A percentile compares a stretch with the other conserved stretches of the same genome.
These are phyloP conservation scores for Blastobotrys petasosporus DNA, from an alignment of 1,139 yeast species.

Conservation along the genomic window DNA sequence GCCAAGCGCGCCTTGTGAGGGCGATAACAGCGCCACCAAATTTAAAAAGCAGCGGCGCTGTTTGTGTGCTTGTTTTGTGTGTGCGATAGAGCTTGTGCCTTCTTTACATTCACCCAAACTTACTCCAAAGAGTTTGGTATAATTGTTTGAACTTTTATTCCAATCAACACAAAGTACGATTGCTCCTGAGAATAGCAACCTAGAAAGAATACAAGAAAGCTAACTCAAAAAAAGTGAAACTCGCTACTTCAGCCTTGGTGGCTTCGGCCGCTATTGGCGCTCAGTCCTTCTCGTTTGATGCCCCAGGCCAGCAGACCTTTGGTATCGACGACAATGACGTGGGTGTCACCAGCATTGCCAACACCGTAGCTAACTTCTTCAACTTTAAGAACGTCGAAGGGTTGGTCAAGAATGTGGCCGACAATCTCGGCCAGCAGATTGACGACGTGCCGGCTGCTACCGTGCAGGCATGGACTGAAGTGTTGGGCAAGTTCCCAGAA, in stretches of 20 bases:
- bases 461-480: conserved; percentile 28
- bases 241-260: conserved; percentile 1
- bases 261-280: not conserved
- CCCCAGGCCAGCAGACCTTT: conserved; percentile 1
- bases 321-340: not conserved
- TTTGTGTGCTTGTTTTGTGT: no score
- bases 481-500: conserved; percentile 17
- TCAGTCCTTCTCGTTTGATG: conserved; percentile 3
- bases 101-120: no score
- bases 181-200: no score
- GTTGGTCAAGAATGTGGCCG: conserved; percentile 19
- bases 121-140: no score
- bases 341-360: conserved; percentile 2
- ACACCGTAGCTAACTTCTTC: conserved; percentile 8
- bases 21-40: no score
- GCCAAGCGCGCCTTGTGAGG: no score
- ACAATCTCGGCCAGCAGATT: conserved; percentile 23
- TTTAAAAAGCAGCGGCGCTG: no score
- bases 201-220: no score
- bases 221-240: no score
- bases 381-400: conserved; percentile 9
- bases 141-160: no score
- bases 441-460: conserved; percentile 27
- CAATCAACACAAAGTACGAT: no score
- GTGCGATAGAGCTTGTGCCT: no score